Percentiles rank a stretch among this genome's conserved stretches.
These are phyloP conservation scores for Scedosporium minutisporum DNA, from an alignment of 2,329 filamentous ascomycete genomes.

Conservation along the genomic window DNA sequence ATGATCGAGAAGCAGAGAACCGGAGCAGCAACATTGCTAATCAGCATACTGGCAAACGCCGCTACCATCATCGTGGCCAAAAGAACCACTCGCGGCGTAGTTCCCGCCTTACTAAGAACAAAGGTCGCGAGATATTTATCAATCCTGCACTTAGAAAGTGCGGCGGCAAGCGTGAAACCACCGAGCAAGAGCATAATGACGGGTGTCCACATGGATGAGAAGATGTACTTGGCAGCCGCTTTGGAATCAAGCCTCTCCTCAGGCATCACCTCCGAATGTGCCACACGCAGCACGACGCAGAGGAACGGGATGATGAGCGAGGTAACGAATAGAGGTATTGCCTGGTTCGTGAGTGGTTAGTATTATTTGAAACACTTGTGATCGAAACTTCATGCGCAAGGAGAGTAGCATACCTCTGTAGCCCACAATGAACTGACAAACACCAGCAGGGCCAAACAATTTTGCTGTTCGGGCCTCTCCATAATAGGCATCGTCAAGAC, in stretches of 20 bases:
- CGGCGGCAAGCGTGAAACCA: conserved; percentile 91
- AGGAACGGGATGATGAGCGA: conserved; percentile 90
- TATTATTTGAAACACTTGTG: conserved; percentile 9
- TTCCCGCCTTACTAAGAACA: conserved; percentile 91
- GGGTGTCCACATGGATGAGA: conserved; percentile 96
- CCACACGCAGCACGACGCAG: conserved; percentile 76
- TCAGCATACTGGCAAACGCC: conserved; percentile 97
- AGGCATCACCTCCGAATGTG: conserved; percentile 62
- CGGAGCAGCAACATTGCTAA: conserved; percentile 94
- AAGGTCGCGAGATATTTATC: conserved; percentile 96
- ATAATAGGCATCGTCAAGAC: conserved; percentile 73
- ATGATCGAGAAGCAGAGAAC: conserved; percentile 98
- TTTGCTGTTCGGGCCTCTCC: conserved; percentile 82
- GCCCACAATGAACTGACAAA: conserved; percentile 95
- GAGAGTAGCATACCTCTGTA: conserved; percentile 59
- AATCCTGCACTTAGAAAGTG: conserved; percentile 93
- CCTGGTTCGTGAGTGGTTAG: conserved; percentile 36
- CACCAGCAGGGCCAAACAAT: conserved; percentile 85
- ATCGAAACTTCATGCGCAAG: not conserved
- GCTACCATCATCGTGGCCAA: conserved; percentile 99
- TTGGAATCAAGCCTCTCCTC: conserved; percentile 67
- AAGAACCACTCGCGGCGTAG: conserved; percentile 76
- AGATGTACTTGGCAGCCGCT: conserved; percentile 73
- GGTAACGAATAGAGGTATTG: conserved; percentile 94
- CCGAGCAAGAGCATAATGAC: conserved; percentile 97